Evolutionary conservation across 768 basidiomycete species (phyloP), one percentile per base, ranked within the genome.

Genomic region (Termitomyces titanicus): DNA sequence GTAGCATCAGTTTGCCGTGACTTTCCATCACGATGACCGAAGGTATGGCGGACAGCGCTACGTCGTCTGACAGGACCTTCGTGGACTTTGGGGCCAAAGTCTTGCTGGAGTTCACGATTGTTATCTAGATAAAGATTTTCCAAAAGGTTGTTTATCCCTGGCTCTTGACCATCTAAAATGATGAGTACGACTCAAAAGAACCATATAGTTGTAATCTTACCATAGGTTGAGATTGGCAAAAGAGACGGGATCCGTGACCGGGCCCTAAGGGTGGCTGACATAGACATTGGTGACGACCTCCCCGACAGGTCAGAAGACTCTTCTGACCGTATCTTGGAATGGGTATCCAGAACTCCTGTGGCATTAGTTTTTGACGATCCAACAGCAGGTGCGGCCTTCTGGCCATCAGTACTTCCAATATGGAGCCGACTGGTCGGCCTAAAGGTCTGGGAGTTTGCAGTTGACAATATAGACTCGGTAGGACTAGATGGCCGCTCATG

Each of bases 61-160:
- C 92, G 84, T 35, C 92, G 81, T 22, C 93, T 82, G 20, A 91
- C 70, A 37, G 93, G 87, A 0, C 91, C 91, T 55, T 91, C 86
- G 53, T 89, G 85, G 5, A 95, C 83, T 49, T 82, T 83, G 3
- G 95, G 94, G 6, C 96, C 96, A 65, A 99, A 96, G 63, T 99
- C 95, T 27, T 88, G 80, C 55, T 93, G 85, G 2, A 93, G 77
- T 55, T 97, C 93, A 24, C 86, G 85, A 64, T 84, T 86, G 57
- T 87, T 92, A 66, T 95, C 94, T 35, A 92, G 75, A 66, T 94
- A 98, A 20, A 95, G 76, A 54, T 91, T 88, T 66, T 98, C 97
- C 20, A 99, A 74, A 12, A 98, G 75, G 47, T 90, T 89, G 64
- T 82, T 89, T 63, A 98, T 92, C 9, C 89, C 91, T 42, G 90